These are phyloP conservation scores for Mucor circinelloides DNA, from an alignment of 371 early-diverging fungal genomes.

Conservation along the genomic window DNA sequence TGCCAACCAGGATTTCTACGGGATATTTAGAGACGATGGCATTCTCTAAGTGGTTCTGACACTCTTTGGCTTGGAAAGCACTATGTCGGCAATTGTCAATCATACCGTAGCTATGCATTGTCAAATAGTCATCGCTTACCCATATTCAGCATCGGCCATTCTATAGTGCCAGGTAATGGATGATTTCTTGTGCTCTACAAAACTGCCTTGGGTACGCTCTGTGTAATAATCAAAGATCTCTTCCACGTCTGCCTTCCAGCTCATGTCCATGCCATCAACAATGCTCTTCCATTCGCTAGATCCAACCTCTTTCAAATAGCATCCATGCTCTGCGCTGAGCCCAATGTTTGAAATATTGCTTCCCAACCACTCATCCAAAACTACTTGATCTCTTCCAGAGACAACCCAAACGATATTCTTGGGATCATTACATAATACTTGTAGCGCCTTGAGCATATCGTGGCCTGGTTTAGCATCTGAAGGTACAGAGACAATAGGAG, in stretches of 20 bases:
- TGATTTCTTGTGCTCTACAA: slow-evolving; percentile 83
- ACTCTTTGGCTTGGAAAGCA: slow-evolving; percentile 85
- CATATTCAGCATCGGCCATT: slow-evolving; percentile 84
- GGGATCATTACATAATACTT: slow-evolving; percentile 69
- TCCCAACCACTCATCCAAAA: slow-evolving; percentile 90
- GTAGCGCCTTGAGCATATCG: slow-evolving; percentile 66
- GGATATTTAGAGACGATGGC: slow-evolving; percentile 84
- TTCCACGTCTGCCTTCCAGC: slow-evolving; percentile 89
- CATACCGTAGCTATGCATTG: neutral
- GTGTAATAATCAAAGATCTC: slow-evolving; percentile 90
- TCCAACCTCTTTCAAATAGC: slow-evolving; percentile 86
- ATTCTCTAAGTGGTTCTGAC: slow-evolving; percentile 86
- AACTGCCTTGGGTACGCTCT: slow-evolving; percentile 87
- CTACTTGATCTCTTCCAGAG: slow-evolving; percentile 87
- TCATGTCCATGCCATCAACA: slow-evolving; percentile 81
- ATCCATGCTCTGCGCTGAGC: slow-evolving; percentile 93
- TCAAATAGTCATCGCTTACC: slow-evolving; percentile 22
- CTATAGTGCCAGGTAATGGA: slow-evolving; percentile 94
- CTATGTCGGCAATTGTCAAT: neutral
- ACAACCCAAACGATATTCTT: slow-evolving; percentile 89
- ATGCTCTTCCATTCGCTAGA: slow-evolving; percentile 76
- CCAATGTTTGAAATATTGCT: slow-evolving; percentile 65
- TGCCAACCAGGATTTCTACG: slow-evolving; percentile 93
- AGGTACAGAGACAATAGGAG: slow-evolving; percentile 77
- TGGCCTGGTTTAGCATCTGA: slow-evolving; percentile 71